Evolutionary conservation across 345 rosid species (phyloP), one percentile per base, ranked within the genome.

Genomic region (Citrus unshiu): DNA sequence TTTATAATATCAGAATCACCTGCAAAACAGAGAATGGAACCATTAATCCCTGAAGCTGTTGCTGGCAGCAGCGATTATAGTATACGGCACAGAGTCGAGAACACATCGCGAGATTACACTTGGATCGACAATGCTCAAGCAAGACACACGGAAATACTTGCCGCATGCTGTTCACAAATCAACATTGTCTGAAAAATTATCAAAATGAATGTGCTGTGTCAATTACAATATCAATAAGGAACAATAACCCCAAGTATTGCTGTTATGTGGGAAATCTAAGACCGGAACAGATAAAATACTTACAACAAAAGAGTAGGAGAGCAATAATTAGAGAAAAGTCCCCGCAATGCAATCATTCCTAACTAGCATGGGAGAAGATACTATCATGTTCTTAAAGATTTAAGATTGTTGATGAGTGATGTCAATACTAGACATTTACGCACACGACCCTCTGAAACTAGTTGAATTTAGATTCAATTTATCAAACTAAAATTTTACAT

Each of bases 1-100:
- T 92, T 92, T 86, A 91, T 92, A 83, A 92, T 91, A 74, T 89
- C 94, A 8, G 97, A 92, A 81, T 92, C 94, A 79, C 97, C 97
- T 82, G 76, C 77, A 73, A 2, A 35, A 32, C 13, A 21, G 16
- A 40, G 8, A 35, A 18, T 3, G 83, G 18, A 62, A 65, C 0
- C 5, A 27, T 22, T 65, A 67, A 68, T 8, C 13, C 2, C n/a
- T 37, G 24, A 35, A 12, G 7, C 49, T 43, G 14, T 7, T 21
- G 66, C 30, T 2, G 37, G 37, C n/a, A 3, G 39, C 24, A 30
- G 27, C 2, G 21, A 61, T 5, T 66, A 49, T 27, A 12, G 24
- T 43, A 19, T 54, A 19, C 21, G 4, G 7, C 3, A 30, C 8
- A 51, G 27, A 9, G 27, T 71, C 2, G 21, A 71, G 54, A 21